phyloP scores from a whole-genome alignment of 768 basidiomycete genomes.

The Hemileccinum impolitum region DNA sequence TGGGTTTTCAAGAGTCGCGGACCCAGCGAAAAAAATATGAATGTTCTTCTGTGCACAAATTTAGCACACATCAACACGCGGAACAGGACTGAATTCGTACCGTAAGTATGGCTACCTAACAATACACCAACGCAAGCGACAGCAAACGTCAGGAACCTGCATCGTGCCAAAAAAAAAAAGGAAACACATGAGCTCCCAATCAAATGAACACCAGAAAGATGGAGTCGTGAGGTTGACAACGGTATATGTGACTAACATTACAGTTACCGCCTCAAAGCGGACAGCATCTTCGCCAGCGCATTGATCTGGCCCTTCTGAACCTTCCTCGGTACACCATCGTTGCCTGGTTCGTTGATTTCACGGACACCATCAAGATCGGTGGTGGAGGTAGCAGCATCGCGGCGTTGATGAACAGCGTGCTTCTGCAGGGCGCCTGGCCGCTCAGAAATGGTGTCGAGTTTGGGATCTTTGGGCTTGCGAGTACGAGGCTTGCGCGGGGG shows the following conservation, averaged over 20 bases:
- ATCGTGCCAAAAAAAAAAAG: constrained; percentile 21
- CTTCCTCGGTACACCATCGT: constrained; percentile 59
- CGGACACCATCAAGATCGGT: constrained; percentile 54
- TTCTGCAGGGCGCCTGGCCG: constrained; percentile 47
- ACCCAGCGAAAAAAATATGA: constrained; percentile 14
- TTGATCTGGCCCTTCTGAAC: constrained; percentile 89
- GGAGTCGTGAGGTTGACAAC: constrained; percentile 5
- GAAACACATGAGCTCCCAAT: constrained; percentile 20
- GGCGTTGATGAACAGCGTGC: constrained; percentile 45
- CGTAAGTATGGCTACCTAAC: constrained; percentile 49
- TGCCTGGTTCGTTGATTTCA: constrained; percentile 17
- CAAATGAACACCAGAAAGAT: constrained; percentile 1
- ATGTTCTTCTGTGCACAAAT: constrained; percentile 11
- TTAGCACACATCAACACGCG: constrained; percentile 24
- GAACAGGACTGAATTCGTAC: constrained; percentile 34
- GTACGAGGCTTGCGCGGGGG: constrained; percentile 63
- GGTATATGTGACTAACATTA: constrained; percentile 27
- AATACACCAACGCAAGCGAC: constrained; percentile 45
- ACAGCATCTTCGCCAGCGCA: constrained; percentile 89
- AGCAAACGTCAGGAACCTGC: constrained; percentile 33
- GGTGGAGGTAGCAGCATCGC: constrained; percentile 71
- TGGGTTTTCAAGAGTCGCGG: constrained; percentile 26
- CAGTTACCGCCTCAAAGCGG: constrained; percentile 63
- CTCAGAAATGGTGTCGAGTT: constrained; percentile 74
- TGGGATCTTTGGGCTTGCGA: constrained; percentile 62